Percentiles rank a stretch among this genome's conserved stretches.
Evolutionary conservation across 768 basidiomycete genomes (phyloP).

Genomic region (Termitomyces sp.): DNA sequence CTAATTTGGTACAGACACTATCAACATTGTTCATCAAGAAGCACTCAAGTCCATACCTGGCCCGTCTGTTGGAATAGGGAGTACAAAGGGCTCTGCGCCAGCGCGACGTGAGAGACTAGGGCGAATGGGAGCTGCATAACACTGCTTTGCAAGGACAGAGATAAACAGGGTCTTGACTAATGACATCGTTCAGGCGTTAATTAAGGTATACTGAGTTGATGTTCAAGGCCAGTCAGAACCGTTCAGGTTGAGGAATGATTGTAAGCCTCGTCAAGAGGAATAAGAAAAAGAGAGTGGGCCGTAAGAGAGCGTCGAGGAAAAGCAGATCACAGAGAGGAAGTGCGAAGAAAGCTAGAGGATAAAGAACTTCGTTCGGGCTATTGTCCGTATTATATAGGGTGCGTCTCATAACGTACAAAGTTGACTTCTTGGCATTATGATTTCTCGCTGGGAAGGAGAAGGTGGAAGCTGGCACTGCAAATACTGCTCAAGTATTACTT

Average conservation of each 20-base stretch:
- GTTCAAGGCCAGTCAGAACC: not conserved
- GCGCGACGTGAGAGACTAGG: slow-evolving; percentile 5
- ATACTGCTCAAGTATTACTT: no score
- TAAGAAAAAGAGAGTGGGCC: not conserved
- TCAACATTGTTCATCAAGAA: not conserved
- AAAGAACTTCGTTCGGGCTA: not conserved
- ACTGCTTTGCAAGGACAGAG: slow-evolving; percentile 9
- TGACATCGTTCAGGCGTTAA: not conserved
- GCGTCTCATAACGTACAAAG: not conserved
- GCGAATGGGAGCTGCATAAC: slow-evolving; percentile 7
- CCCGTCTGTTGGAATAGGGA: slow-evolving; percentile 21
- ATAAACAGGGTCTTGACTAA: slow-evolving; percentile 4
- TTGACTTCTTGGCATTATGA: not conserved
- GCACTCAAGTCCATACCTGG: slow-evolving; percentile 11
- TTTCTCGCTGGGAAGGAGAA: not conserved
- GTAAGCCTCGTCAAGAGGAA: slow-evolving; percentile 19
- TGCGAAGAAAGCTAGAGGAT: not conserved
- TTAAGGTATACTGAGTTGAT: not conserved
- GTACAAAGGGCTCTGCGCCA: slow-evolving; percentile 19
- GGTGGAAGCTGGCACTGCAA: not conserved
- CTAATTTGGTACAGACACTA: slow-evolving; percentile 6
- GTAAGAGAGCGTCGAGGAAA: not conserved
- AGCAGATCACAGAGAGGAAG: not conserved
- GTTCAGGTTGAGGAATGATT: not conserved
- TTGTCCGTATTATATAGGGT: slow-evolving; percentile 1